Evolutionary conservation across 257 asterid species (phyloP).

Genomic region (Scutellaria galericulata): DNA sequence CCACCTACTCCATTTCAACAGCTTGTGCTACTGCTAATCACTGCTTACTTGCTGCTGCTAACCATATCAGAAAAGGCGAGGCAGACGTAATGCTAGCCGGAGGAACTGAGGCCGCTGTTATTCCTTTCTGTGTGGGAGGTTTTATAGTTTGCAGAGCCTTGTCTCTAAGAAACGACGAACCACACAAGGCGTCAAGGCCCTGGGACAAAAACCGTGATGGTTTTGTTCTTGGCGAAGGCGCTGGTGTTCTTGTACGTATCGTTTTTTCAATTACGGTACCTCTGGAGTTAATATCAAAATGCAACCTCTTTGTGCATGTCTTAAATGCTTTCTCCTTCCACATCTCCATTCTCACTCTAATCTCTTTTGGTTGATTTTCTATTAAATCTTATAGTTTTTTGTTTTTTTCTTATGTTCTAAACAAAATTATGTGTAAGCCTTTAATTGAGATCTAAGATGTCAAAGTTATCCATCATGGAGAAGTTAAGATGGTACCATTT

Average conservation of each 20-base stretch:
- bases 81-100: neutral
- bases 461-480: too few relatives aligned
- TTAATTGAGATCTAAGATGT: too few relatives aligned
- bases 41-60: slow-evolving; percentile 9
- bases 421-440: too few relatives aligned
- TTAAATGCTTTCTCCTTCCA: too few relatives aligned
- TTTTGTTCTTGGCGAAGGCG: neutral
- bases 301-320: too few relatives aligned
- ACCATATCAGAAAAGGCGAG: neutral
- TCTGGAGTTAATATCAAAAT: too few relatives aligned
- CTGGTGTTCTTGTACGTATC: neutral
- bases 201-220: slow-evolving; percentile 12
- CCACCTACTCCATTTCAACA: neutral
- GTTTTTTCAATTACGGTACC: too few relatives aligned
- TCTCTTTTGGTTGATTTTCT: too few relatives aligned
- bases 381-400: too few relatives aligned
- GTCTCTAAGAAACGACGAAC: neutral
- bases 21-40: slow-evolving; percentile 14
- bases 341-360: too few relatives aligned
- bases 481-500: too few relatives aligned
- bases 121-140: neutral
- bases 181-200: neutral
- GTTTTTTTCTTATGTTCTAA: too few relatives aligned
- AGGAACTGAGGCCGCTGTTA: neutral
- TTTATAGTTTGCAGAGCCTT: slow-evolving; percentile 8